Percentiles rank a stretch among this genome's conserved stretches.
Conservation (phyloP, 306 rosid genomes). For the Quercus bicolor region DNA sequence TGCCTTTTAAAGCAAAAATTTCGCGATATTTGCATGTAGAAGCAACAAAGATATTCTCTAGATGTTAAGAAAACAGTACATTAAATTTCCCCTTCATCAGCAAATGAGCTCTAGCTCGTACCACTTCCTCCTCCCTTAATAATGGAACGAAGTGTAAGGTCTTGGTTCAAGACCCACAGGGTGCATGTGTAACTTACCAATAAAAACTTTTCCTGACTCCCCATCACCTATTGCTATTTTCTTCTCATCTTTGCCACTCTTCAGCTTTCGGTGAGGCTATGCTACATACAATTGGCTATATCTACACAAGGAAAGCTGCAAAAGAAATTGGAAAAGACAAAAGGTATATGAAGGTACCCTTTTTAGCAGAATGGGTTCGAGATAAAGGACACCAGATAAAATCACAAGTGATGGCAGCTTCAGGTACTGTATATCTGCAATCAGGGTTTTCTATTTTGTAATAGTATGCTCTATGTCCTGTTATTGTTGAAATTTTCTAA, state of each 20-base stretch:
- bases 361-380: slow-evolving; percentile 94
- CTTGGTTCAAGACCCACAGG: no score
- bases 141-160: no score
- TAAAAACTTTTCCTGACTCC: no score
- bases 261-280: slow-evolving; percentile 98
- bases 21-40: not conserved
- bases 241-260: slow-evolving; percentile 19
- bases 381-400: slow-evolving; percentile 90
- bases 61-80: not conserved
- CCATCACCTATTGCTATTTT: not conserved
- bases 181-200: no score
- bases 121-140: no score
- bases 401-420: slow-evolving; percentile 96
- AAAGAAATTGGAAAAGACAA: slow-evolving; percentile 82
- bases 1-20: not conserved
- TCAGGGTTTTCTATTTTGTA: slow-evolving; percentile 14
- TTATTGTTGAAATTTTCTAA: slow-evolving; percentile 18
- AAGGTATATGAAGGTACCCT: slow-evolving; percentile 80
- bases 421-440: slow-evolving; percentile 48
- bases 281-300: slow-evolving; percentile 96
- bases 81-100: not conserved
- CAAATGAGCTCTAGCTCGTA: no score
- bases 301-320: slow-evolving; percentile 79
- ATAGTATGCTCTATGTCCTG: not conserved
- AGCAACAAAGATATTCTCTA: not conserved